Base-by-base conservation (phyloP, 805 yeast genomes). In the Candida sonorensis region DNA sequence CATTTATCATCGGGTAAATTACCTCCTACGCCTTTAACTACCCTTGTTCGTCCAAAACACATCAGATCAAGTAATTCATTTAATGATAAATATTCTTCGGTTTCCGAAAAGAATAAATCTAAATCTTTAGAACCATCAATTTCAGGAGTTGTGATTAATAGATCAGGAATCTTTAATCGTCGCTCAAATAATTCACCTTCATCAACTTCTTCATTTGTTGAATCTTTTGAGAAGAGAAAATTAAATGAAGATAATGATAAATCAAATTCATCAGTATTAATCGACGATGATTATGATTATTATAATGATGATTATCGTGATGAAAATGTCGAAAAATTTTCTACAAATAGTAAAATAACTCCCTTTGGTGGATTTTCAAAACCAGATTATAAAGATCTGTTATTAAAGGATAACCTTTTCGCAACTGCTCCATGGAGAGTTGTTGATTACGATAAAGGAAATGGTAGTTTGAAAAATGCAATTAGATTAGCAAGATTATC, bases 381-480 rank as follows among this genome's bases (percentile, higher is more conserved):
- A 35, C 78, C 80, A 16, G 73, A 72, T 33, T 61, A 75, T 29
- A 66, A 69, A 31, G 59, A 60, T 13, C 60, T 68, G n/a, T 55
- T 76, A 10, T 50, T 58, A 31, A 61, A 63, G 23, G 50, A 58
- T n/a, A 67, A 66, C 35, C 55, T 74, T 11, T 75, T 74, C 50
- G 72, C 67, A 29, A 59, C 62, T 10, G 76, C 85, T 5, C 81
- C 84, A 4, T 86, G 95, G 94, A 62, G 66, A 25, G 74, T 88
- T 17, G 79, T 75, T 2, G 70, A 70, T n/a, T 72, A 77, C 26
- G 66, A 60, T 7, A 77, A 77, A 42, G 95, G 97, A 7, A 92
- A 92, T 50, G 94, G 88, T 20, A 92, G 95, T 7, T 67, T 92
- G 47, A 73, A 75, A 40, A 90, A 92, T 44, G 96, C 97, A 0